Evolutionary conservation across 2,329 filamentous ascomycete species (phyloP), one percentile per base, ranked within the genome.

Genomic region (Tolypocladium guangdongense): DNA sequence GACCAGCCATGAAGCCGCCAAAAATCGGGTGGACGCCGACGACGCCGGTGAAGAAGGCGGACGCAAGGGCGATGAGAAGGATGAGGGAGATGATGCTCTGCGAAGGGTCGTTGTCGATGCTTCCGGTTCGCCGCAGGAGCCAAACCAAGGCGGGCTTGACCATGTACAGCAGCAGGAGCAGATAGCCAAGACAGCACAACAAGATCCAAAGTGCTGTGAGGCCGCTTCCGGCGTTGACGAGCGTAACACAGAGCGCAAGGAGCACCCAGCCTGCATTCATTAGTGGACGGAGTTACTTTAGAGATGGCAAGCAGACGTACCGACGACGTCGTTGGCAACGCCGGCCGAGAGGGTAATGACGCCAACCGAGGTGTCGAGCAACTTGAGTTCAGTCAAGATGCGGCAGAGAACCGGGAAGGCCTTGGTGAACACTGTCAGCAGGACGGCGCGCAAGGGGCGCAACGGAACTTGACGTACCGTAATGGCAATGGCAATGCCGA

Each of bases 1-100:
- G 68, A 1, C 92, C 92, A 43, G 92, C 82, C 55, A 96, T 76
- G 66, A 97, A 97, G 3, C 87, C 90, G 43, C 92, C 92, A 63
- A 97, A 97, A 65, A 97, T 96, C 53, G 92, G 82, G 66, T 97
- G 92, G 1, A 96, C 84, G 48, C 92, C 92, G 63, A 97, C 96
- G 55, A 93, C 87, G 53, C 86, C 76, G 0, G 90, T 95, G 65
- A 95, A 95, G 75, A 91, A 95, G 5, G 90, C 79, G 0, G 89
- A 93, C 0, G 80, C 76, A 18, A 97, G 76, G 0, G 87, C 85
- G 51, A 96, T 76, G 33, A 96, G 72, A 4, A 96, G 71, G 0
- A 91, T 96, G 33, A 96, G 70, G 14, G 86, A 84, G 41, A 96
- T 87, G 61, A 95, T 86, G 6, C 82, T 80, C 66, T 96, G 91